phyloP scores from a whole-genome alignment of 75 land plant genomes.

The Pinus taeda region DNA sequence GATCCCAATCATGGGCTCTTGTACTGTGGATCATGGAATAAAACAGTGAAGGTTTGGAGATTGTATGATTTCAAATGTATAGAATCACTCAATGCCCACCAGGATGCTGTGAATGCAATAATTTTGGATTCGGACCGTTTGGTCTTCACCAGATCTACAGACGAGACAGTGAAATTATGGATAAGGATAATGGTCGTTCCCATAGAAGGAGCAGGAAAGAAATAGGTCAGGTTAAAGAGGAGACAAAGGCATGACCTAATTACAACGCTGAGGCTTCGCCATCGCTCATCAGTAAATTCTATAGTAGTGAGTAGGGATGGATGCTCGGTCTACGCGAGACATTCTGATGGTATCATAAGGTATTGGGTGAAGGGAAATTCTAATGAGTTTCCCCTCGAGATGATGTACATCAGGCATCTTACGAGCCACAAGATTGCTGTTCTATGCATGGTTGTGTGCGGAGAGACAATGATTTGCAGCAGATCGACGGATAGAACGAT shows the following conservation, averaged over 20 bases:
- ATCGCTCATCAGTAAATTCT: not conserved
- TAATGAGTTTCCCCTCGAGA: too few relatives aligned
- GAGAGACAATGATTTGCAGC: conserved; percentile 20
- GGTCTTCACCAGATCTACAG: conserved; percentile 32
- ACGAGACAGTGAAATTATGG: conserved; percentile 26
- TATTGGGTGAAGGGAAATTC: too few relatives aligned
- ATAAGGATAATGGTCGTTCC: not conserved
- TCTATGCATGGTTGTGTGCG: conserved; percentile 4
- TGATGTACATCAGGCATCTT: not conserved
- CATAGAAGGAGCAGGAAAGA: conserved; percentile 8
- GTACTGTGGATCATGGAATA: conserved; percentile 63
- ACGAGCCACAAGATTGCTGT: conserved; percentile 9
- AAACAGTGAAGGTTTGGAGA: conserved; percentile 66
- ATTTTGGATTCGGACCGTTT: conserved; percentile 1
- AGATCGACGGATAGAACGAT: conserved; percentile 63
- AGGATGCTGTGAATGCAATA: conserved; percentile 34
- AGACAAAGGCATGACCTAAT: not conserved
- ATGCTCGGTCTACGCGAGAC: too few relatives aligned
- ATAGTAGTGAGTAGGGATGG: too few relatives aligned
- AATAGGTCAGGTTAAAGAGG: conserved; percentile 13
- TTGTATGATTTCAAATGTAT: conserved; percentile 28
- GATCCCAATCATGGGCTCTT: conserved; percentile 26
- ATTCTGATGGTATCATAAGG: too few relatives aligned
- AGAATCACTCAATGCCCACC: conserved; percentile 47
- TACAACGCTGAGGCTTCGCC: not conserved